Evolutionary conservation across 768 basidiomycete genomes (phyloP), one percentile per base, ranked within the genome.

Genomic region (Tulasnella sp.): DNA sequence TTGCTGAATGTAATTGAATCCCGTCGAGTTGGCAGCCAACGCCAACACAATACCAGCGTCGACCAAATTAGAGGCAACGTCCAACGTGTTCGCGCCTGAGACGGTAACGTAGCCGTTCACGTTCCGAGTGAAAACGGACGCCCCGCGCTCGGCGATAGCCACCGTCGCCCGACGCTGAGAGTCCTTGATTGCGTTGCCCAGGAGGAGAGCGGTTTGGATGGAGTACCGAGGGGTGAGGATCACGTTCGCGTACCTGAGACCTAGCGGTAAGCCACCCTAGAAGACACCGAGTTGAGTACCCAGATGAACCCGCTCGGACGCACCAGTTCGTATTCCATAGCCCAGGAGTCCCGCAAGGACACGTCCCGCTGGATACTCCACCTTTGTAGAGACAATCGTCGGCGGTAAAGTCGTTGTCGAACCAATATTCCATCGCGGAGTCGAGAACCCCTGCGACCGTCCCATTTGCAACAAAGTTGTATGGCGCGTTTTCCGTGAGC

Each of bases 1-100:
- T 74, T 86, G 83, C 0, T 78, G 78, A 37, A 89, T 76, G 11
- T 86, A 26, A 37, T 52, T 36, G 12, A 83, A 19, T 74, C 76
- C 35, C 87, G 83, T 0, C 37, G 29, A n/a, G 80, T 76, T 1
- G 16, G 62, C 71, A 32, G 32, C 62, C 26, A 64, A 35, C 12
- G 41, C 64, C 26, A 37, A 22, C 1, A 66, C 17, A 26, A 74
- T 32, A 3, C 73, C 73, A 3, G 42, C 39, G 35, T 47, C 34
- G 63, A 74, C 68, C 19, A 62, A 40, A 32, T 74, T 74, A 6
- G 68, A 71, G 26, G 73, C 29, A 19, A 74, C 62, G 59, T 74
- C 73, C 22, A 74, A 42, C 6, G 72, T 66, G 64, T 74, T 74
- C 19, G 73, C 73, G 41, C 73, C 73, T 5, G 73, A 74, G 32